Percentiles rank a stretch among this genome's conserved stretches.
Evolutionary conservation across 2,329 filamentous ascomycete genomes (phyloP).

Genomic region (Trichoderma arundinaceum): DNA sequence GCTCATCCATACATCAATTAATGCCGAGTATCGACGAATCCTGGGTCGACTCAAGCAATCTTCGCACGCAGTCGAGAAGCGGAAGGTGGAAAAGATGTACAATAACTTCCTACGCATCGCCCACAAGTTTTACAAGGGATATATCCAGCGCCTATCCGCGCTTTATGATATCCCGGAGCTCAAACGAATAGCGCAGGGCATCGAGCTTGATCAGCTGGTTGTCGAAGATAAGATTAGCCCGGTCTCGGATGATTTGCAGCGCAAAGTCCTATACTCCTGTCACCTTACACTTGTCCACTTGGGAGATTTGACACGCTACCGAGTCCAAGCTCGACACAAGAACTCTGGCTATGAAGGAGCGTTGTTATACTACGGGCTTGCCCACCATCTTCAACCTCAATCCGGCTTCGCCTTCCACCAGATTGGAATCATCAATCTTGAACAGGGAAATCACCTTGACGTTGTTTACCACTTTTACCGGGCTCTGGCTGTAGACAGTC

Average conservation of each 20-base stretch:
- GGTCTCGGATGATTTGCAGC: conserved; percentile 57
- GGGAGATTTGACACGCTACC: conserved; percentile 89
- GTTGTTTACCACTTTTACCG: conserved; percentile 91
- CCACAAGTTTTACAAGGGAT: conserved; percentile 86
- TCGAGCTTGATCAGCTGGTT: conserved; percentile 51
- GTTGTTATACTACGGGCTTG: conserved; percentile 82
- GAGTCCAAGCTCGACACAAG: conserved; percentile 73
- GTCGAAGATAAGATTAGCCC: conserved; percentile 52
- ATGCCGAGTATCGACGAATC: conserved; percentile 75
- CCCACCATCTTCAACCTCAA: conserved; percentile 75
- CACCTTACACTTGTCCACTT: conserved; percentile 84
- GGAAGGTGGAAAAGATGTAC: conserved; percentile 83
- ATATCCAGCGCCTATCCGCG: conserved; percentile 76
- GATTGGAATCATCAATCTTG: conserved; percentile 81
- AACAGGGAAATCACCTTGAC: conserved; percentile 78
- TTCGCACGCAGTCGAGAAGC: conserved; percentile 65
- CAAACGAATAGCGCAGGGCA: conserved; percentile 49
- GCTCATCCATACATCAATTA: conserved; percentile 78
- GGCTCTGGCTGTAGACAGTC: conserved; percentile 73
- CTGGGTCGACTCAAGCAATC: conserved; percentile 61
- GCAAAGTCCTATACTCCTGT: conserved; percentile 73
- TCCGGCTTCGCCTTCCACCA: conserved; percentile 89
- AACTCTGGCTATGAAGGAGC: conserved; percentile 79
- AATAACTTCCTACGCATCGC: conserved; percentile 84
- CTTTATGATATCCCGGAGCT: conserved; percentile 62